Evolutionary conservation across 495 filamentous ascomycete species (phyloP).

Genomic region (Podospora conica): DNA sequence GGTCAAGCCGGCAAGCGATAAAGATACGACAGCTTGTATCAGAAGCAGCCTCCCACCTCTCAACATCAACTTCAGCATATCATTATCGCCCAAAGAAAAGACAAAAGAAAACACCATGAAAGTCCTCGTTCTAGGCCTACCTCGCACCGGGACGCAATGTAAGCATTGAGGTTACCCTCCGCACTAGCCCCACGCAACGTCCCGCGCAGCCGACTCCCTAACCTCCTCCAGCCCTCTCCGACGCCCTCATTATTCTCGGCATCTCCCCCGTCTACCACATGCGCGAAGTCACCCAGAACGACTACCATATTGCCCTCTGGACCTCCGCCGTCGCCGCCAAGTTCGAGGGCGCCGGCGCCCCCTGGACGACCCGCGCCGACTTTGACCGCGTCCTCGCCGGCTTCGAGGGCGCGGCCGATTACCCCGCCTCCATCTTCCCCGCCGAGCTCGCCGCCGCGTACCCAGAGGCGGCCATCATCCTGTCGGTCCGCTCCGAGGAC

Average conservation of each 20-base stretch:
- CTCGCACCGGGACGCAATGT: slow-evolving; percentile 10
- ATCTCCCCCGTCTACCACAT: slow-evolving; percentile 31
- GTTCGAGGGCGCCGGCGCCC: slow-evolving; percentile 20
- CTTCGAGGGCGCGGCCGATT: slow-evolving; percentile 28
- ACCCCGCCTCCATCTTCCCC: slow-evolving; percentile 36
- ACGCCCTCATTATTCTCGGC: slow-evolving; percentile 25
- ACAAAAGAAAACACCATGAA: neutral
- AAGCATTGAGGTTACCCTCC: neutral
- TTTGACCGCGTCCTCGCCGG: slow-evolving; percentile 24
- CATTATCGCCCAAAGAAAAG: neutral
- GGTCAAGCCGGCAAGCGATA: neutral
- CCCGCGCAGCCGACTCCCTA: neutral
- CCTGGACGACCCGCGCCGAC: slow-evolving; percentile 17
- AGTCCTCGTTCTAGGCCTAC: slow-evolving; percentile 4
- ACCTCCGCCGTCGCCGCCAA: slow-evolving; percentile 25
- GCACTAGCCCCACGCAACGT: neutral
- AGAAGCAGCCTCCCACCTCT: neutral
- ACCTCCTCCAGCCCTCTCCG: slow-evolving; percentile 19
- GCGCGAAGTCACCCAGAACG: slow-evolving; percentile 28
- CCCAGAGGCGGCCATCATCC: slow-evolving; percentile 40
- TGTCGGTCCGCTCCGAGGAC: slow-evolving; percentile 34
- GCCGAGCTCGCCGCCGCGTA: slow-evolving; percentile 36
- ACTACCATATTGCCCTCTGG: slow-evolving; percentile 24
- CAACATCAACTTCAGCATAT: neutral
- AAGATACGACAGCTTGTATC: neutral